phyloP scores from a whole-genome alignment of 495 filamentous ascomycete genomes.

The Daldinia concentrica region DNA sequence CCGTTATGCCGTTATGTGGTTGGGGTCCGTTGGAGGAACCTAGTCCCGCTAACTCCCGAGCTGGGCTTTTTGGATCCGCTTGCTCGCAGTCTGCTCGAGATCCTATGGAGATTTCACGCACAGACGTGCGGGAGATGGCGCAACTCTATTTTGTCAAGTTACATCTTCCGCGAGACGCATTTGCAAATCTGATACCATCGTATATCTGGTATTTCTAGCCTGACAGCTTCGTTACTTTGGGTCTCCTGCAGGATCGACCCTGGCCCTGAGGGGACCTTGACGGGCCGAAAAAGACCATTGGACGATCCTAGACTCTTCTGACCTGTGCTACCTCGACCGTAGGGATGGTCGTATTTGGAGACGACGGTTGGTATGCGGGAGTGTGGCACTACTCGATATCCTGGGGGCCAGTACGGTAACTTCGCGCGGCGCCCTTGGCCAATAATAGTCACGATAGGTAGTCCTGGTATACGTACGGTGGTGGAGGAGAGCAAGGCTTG shows the following conservation, averaged over 20 bases:
- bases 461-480: conserved; percentile 19
- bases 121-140: conserved; percentile 29
- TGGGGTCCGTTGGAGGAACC: background rate
- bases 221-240: background rate
- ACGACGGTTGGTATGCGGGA: conserved; percentile 29
- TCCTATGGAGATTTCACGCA: conserved; percentile 28
- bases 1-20: background rate
- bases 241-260: background rate
- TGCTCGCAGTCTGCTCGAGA: conserved; percentile 1
- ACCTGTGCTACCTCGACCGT: conserved; percentile 14
- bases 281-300: conserved; percentile 22
- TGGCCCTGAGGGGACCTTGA: conserved; percentile 10
- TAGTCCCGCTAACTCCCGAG: conserved; percentile 4
- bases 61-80: conserved; percentile 1
- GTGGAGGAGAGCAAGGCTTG: conserved; percentile 31
- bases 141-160: conserved; percentile 11
- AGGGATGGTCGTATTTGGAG: conserved; percentile 38
- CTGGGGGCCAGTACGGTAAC: conserved; percentile 32
- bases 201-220: background rate
- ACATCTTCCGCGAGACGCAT: background rate
- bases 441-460: conserved; percentile 12
- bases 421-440: conserved; percentile 16
- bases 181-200: background rate
- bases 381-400: conserved; percentile 35
- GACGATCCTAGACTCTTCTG: conserved; percentile 1